A percentile compares a stretch with the other conserved stretches of the same genome.
phyloP scores from a whole-genome alignment of 495 filamentous ascomycete species.

The Aspergillus leporis region DNA sequence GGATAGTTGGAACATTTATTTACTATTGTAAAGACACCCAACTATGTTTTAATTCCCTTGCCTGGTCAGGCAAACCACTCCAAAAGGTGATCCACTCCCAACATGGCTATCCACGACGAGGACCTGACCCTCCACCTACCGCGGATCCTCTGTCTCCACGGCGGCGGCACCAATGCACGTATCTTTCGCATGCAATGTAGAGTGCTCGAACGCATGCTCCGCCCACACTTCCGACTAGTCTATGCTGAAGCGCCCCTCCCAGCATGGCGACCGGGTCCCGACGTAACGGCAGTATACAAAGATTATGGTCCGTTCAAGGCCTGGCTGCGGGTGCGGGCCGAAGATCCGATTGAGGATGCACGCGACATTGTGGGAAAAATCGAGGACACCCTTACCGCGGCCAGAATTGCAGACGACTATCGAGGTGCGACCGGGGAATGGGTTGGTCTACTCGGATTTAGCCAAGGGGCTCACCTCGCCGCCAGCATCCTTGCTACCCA shows the following conservation, averaged over 20 bases:
- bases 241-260: conserved; percentile 61
- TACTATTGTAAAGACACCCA: no score
- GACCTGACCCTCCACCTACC: conserved; percentile 36
- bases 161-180: conserved; percentile 61
- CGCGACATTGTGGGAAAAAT: neutral
- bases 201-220: conserved; percentile 44
- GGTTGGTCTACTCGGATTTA: conserved; percentile 57
- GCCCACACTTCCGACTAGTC: conserved; percentile 54
- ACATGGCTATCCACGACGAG: no score
- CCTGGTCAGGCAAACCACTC: no score
- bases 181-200: conserved; percentile 63
- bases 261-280: conserved; percentile 44
- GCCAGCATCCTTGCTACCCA: conserved; percentile 41
- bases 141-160: conserved; percentile 68
- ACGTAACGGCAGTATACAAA: conserved; percentile 54
- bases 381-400: neutral
- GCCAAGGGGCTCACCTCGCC: conserved; percentile 62
- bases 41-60: no score
- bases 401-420: neutral
- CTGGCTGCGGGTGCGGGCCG: conserved; percentile 49
- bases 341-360: neutral
- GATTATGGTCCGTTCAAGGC: conserved; percentile 56
- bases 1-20: no score
- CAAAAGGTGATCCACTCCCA: no score
- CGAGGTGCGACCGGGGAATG: conserved; percentile 41